Conservation (phyloP, 345 rosid genomes). For the Lagerstroemia speciosa region DNA sequence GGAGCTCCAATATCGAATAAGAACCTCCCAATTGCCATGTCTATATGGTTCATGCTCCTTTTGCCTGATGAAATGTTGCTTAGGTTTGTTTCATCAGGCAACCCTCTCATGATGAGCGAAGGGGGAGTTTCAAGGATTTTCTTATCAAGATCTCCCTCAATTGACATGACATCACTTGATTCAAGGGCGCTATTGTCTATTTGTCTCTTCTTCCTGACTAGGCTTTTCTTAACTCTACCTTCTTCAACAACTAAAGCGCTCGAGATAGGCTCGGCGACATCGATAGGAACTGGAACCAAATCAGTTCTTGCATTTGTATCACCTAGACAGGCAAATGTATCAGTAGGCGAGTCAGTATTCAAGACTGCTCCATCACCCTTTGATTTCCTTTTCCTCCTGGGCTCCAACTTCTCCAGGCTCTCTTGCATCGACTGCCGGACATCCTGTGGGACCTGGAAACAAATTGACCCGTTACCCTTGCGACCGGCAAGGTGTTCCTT, state of each 20-base stretch:
- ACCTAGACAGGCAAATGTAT: conserved; percentile 18
- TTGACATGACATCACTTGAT: conserved; percentile 6
- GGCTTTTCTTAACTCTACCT: conserved; percentile 27
- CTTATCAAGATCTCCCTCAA: not conserved
- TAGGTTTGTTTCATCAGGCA: not conserved
- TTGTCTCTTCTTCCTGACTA: conserved; percentile 34
- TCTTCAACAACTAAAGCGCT: conserved; percentile 20
- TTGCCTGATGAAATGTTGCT: not conserved
- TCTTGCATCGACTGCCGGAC: conserved; percentile 54
- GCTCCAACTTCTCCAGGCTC: conserved; percentile 60
- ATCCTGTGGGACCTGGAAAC: conserved; percentile 54
- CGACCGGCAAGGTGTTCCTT: conserved; percentile 92
- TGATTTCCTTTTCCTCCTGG: conserved; percentile 60
- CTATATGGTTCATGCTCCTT: conserved; percentile 1
- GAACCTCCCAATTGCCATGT: conserved; percentile 29
- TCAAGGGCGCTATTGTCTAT: conserved; percentile 23
- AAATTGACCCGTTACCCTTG: conserved; percentile 78
- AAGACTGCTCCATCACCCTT: conserved; percentile 43
- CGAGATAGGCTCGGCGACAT: conserved; percentile 17
- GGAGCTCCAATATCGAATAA: conserved; percentile 73
- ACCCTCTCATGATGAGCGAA: not conserved
- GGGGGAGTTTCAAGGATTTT: not conserved
- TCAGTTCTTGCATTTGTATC: conserved; percentile 26
- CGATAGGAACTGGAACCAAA: conserved; percentile 7
- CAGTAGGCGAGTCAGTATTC: conserved; percentile 33